Conservation (phyloP, 495 filamentous ascomycete species). For the Penicillium angulare region DNA sequence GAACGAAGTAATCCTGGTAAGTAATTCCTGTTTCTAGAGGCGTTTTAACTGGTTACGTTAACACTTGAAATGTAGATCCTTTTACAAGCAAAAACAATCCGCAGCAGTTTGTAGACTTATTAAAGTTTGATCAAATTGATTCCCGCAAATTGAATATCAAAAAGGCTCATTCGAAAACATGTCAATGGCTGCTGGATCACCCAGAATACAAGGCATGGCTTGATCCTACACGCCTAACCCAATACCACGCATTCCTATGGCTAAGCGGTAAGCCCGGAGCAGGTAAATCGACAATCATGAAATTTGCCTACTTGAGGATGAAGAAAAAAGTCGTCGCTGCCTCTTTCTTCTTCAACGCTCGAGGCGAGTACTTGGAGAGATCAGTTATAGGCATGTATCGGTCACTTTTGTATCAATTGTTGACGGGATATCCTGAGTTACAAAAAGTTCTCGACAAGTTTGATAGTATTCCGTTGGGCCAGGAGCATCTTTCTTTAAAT, state of each 20-base stretch:
- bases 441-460: constrained; percentile 23
- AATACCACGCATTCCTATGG: constrained; percentile 51
- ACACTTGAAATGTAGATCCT: constrained; percentile 6
- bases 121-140: constrained; percentile 34
- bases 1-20: too few species aligned
- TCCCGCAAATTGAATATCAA: constrained; percentile 25
- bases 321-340: constrained; percentile 23
- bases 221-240: constrained; percentile 9
- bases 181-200: constrained; percentile 47
- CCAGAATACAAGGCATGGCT: constrained; percentile 48
- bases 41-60: not conserved
- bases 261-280: constrained; percentile 56
- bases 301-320: constrained; percentile 32
- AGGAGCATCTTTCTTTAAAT: constrained; percentile 14
- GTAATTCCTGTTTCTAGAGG: not conserved
- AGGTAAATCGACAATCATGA: constrained; percentile 58
- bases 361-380: constrained; percentile 49
- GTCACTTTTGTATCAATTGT: constrained; percentile 41
- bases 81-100: constrained; percentile 9
- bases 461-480: constrained; percentile 1
- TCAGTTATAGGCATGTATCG: constrained; percentile 55
- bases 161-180: constrained; percentile 36
- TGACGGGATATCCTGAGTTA: constrained; percentile 26
- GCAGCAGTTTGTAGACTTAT: constrained; percentile 16
- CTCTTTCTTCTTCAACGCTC: constrained; percentile 55